These are phyloP conservation scores for Chimonanthus salicifolius DNA, from an alignment of 164 flowering plant genomes.

Conservation along the genomic window DNA sequence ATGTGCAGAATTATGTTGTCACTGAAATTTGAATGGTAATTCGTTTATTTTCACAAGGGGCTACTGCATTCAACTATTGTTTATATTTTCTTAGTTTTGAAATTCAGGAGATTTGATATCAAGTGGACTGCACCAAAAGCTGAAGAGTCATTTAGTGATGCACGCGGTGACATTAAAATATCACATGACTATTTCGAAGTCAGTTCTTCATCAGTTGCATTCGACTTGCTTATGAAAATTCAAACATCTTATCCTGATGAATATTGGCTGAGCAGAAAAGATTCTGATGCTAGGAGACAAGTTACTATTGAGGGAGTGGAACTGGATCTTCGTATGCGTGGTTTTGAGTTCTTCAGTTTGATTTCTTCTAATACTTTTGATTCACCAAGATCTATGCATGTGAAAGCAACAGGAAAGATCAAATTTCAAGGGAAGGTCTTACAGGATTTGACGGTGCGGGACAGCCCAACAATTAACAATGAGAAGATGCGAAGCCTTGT, in stretches of 20 bases:
- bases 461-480: constrained; percentile 16
- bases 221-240: constrained; percentile 71
- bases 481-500: constrained; percentile 40
- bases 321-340: constrained; percentile 89
- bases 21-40: too few species aligned
- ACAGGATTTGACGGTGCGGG: constrained; percentile 17
- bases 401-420: constrained; percentile 92
- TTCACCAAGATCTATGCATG: constrained; percentile 75
- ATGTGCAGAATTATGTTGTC: background rate
- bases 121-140: constrained; percentile 98
- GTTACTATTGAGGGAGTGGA: constrained; percentile 77
- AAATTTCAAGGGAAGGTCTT: constrained; percentile 85
- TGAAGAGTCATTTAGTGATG: constrained; percentile 93
- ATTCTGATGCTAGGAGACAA: constrained; percentile 16
- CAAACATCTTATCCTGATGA: constrained; percentile 70
- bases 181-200: constrained; percentile 68
- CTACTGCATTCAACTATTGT: background rate
- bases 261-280: constrained; percentile 31
- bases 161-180: constrained; percentile 90
- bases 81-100: constrained; percentile 1
- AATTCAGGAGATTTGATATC: constrained; percentile 84
- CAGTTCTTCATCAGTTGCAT: constrained; percentile 82
- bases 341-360: constrained; percentile 83
- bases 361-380: constrained; percentile 75
- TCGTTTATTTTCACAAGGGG: too few species aligned